These are phyloP conservation scores for Melanogaster broomeanus DNA, from an alignment of 768 basidiomycete species.

Conservation along the genomic window DNA sequence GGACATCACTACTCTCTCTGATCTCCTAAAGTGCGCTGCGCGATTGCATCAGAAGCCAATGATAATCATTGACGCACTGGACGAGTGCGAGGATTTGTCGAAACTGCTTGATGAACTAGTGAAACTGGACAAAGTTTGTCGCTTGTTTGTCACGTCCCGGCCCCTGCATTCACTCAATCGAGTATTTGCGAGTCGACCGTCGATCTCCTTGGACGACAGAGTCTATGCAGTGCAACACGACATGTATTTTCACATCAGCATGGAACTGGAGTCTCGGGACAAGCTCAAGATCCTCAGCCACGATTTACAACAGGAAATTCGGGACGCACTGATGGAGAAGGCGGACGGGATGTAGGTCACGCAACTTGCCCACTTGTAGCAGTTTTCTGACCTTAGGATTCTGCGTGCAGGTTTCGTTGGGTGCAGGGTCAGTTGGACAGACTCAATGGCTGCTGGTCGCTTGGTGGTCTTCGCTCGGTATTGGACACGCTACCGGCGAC, in stretches of 20 bases:
- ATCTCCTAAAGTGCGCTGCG: neutral
- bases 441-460: neutral
- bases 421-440: slow-evolving; percentile 7
- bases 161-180: neutral
- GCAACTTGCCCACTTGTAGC: neutral
- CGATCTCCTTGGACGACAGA: neutral
- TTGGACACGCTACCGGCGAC: neutral
- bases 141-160: slow-evolving; percentile 8
- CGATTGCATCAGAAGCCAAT: neutral
- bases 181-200: neutral
- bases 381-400: slow-evolving; percentile 13
- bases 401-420: neutral
- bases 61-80: slow-evolving; percentile 11
- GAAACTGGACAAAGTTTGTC: neutral
- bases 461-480: neutral
- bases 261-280: neutral
- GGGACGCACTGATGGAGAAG: neutral
- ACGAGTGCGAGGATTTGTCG: slow-evolving; percentile 7
- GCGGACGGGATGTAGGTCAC: slow-evolving; percentile 5
- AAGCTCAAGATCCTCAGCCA: neutral
- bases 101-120: neutral
- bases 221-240: neutral
- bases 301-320: neutral
- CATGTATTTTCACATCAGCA: neutral
- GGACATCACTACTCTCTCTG: neutral